A percentile compares a stretch with the other conserved stretches of the same genome.
These are phyloP conservation scores for Hylodesmum podocarpum DNA, from an alignment of 306 rosid species.

Conservation along the genomic window DNA sequence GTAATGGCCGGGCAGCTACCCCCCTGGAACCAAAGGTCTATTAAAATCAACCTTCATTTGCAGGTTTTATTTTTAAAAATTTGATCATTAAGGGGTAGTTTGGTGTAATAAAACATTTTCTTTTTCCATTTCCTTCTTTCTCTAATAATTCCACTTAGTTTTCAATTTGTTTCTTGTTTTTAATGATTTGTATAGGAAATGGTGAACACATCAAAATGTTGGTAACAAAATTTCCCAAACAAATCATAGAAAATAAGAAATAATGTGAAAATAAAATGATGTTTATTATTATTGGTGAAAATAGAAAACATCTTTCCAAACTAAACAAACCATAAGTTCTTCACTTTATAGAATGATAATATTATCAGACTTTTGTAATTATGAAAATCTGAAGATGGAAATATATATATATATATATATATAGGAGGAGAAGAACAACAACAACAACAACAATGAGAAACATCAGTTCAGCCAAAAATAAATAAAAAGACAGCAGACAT, in stretches of 20 bases:
- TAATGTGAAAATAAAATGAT: not conserved
- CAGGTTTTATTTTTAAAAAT: constrained; percentile 9
- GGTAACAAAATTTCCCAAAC: not conserved
- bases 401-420: too few relatives aligned
- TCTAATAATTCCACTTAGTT: not conserved
- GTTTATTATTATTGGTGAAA: not conserved
- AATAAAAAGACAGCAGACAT: not conserved
- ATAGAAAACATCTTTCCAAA: not conserved
- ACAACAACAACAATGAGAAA: too few relatives aligned
- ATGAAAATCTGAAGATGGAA: not conserved
- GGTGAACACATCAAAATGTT: not conserved
- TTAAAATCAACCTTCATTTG: constrained; percentile 29
- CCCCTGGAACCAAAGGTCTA: constrained; percentile 62
- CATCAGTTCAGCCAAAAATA: constrained; percentile 7
- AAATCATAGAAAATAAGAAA: not conserved
- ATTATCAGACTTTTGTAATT: not conserved
- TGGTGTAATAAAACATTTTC: not conserved
- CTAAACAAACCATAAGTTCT: not conserved
- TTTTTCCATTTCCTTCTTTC: not conserved
- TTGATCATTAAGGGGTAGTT: not conserved
- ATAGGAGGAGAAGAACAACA: too few relatives aligned
- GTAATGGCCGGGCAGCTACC: constrained; percentile 96
- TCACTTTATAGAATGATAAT: constrained; percentile 11
- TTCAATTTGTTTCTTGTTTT: not conserved
- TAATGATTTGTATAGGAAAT: not conserved